Evolutionary conservation across 2,329 filamentous ascomycete genomes (phyloP), one percentile per base, ranked within the genome.

Genomic region (Epichloe gansuensis): DNA sequence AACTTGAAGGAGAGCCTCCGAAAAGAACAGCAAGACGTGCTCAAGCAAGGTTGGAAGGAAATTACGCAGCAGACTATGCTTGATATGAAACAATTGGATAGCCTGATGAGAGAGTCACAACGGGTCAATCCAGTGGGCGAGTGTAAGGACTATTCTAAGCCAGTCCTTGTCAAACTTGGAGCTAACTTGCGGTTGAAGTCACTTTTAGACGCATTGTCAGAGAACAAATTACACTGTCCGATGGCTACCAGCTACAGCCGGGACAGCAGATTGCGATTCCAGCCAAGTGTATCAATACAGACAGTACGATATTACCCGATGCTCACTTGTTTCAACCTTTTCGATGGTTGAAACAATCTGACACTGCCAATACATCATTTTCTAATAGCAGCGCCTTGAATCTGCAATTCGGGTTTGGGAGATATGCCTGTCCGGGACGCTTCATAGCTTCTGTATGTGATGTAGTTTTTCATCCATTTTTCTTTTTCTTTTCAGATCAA

Each of bases 41-140:
- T 58, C 17, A 48, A 50, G 2, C 25, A 47, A 1, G 55, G 54
- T 8, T 57, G 55, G 54, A 17, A 4, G 11, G 11, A n/a, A 2
- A 55, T 57, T 35, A 47, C 35, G 31, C 55, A 55, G 23, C 57
- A 60, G 38, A 46, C 55, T 7, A 57, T 57, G 49, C 57, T 60
- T 5, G 50, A 58, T 25, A 53, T 57, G 54, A 61, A 55, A 39
- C 52, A 57, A 11, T 52, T 61, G 17, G 57, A 59, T 43, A 58
- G 57, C 25, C 45, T 61, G 17, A 58, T 58, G 57, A 52, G 55
- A 25, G 57, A 58, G 43, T 58, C 57, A 9, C 57, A 58, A 41
- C 54, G 57, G 2, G 38, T 58, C 46, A 58, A 58, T 31, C 57
- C 57, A 4, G 55, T 58, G 13, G 55, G 57, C 13, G 53, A 56